A percentile compares a stretch with the other conserved stretches of the same genome.
Evolutionary conservation across 2,329 filamentous ascomycete genomes (phyloP).

Genomic region (Sphaerulina vaccinii): DNA sequence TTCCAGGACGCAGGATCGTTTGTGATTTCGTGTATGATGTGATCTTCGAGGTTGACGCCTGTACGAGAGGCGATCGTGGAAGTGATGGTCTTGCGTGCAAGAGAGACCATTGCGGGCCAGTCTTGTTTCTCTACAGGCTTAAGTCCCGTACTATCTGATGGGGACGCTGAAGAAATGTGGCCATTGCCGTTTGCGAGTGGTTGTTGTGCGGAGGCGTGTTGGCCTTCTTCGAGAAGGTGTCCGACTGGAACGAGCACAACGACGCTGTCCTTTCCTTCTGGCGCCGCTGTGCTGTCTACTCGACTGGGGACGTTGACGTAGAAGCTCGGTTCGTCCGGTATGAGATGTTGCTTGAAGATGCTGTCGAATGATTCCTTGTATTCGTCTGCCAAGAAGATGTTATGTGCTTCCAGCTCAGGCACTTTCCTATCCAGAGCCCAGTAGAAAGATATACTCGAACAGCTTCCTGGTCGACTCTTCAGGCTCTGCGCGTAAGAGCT

Average conservation of each 20-base stretch:
- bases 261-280: slow-evolving; percentile 62
- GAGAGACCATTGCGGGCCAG: slow-evolving; percentile 60
- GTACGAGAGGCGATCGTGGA: slow-evolving; percentile 61
- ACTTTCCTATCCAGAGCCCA: slow-evolving; percentile 64
- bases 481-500: slow-evolving; percentile 46
- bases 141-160: slow-evolving; percentile 38
- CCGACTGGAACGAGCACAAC: slow-evolving; percentile 72
- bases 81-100: slow-evolving; percentile 61
- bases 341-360: slow-evolving; percentile 68
- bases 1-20: slow-evolving; percentile 68
- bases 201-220: slow-evolving; percentile 15
- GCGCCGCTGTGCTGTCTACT: slow-evolving; percentile 66
- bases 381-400: slow-evolving; percentile 73
- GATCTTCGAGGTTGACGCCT: slow-evolving; percentile 51
- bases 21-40: slow-evolving; percentile 61
- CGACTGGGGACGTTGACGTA: slow-evolving; percentile 75
- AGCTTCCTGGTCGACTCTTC: slow-evolving; percentile 57
- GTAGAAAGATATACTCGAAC: slow-evolving; percentile 75
- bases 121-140: slow-evolving; percentile 51
- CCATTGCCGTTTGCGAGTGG: background rate
- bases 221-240: slow-evolving; percentile 52
- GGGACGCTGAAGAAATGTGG: slow-evolving; percentile 28
- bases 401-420: slow-evolving; percentile 66
- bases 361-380: slow-evolving; percentile 72
- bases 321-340: slow-evolving; percentile 69